Evolutionary conservation across 345 rosid species (phyloP).

Genomic region (Draba incana): DNA sequence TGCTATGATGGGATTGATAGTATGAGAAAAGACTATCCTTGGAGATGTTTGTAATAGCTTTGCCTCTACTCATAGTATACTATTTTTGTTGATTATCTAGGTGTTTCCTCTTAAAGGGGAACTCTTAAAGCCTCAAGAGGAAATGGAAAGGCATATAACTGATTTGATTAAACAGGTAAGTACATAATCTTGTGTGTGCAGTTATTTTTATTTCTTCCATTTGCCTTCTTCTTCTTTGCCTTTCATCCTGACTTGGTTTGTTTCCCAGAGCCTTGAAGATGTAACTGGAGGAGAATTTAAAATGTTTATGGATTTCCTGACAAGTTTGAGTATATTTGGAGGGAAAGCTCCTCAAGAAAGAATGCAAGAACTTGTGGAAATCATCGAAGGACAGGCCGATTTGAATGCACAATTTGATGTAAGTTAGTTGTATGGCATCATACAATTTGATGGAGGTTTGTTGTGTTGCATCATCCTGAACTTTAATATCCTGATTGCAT

Average conservation of each 20-base stretch:
- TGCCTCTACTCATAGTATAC: slow-evolving; percentile 13
- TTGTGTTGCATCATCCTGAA: slow-evolving; percentile 16
- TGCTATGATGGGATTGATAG: neutral
- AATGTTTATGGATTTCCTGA: slow-evolving; percentile 98
- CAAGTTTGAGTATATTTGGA: slow-evolving; percentile 87
- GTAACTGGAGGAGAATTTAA: slow-evolving; percentile 96
- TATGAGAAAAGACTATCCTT: slow-evolving; percentile 6
- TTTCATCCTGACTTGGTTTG: slow-evolving; percentile 7
- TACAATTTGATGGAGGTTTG: slow-evolving; percentile 56
- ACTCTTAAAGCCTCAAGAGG: slow-evolving; percentile 93
- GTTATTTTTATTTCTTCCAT: slow-evolving; percentile 9
- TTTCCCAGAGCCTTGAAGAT: slow-evolving; percentile 83
- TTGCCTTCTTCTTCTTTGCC: slow-evolving; percentile 14
- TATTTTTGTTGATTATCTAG: slow-evolving; percentile 42
- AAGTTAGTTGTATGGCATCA: slow-evolving; percentile 38
- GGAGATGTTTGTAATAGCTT: slow-evolving; percentile 19
- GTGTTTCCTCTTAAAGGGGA: slow-evolving; percentile 89
- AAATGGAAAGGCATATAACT: slow-evolving; percentile 94
- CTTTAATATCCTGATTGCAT: slow-evolving; percentile 15
- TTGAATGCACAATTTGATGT: slow-evolving; percentile 89
- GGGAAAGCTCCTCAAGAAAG: slow-evolving; percentile 92
- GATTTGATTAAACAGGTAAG: slow-evolving; percentile 86
- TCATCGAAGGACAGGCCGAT: slow-evolving; percentile 97
- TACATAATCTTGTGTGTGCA: slow-evolving; percentile 6
- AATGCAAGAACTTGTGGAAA: slow-evolving; percentile 86